Conservation (phyloP, 768 basidiomycete genomes). For the Leccinum boreale region DNA sequence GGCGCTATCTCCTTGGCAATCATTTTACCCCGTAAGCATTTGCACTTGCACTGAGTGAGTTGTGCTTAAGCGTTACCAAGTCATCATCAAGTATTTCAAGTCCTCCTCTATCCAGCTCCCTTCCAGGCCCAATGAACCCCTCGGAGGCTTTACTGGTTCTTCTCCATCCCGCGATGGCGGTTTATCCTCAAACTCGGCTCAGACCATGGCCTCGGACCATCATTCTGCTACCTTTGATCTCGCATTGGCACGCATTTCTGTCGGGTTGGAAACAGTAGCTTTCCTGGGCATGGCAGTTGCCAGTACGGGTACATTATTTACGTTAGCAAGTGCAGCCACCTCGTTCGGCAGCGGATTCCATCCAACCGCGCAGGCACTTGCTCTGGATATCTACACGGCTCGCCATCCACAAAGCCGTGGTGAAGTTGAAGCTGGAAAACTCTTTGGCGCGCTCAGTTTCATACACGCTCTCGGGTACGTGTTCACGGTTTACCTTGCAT, state of each 20-base stretch:
- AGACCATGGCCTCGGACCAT: constrained; percentile 1
- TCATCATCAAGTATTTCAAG: constrained; percentile 52
- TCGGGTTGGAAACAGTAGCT: constrained; percentile 51
- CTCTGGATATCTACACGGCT: constrained; percentile 61
- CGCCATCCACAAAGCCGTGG: constrained; percentile 40
- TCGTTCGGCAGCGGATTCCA: constrained; percentile 61
- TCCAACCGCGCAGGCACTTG: constrained; percentile 70
- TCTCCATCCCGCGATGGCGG: constrained; percentile 1
- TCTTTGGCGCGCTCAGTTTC: constrained; percentile 82
- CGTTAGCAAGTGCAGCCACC: constrained; percentile 43
- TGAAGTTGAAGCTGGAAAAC: constrained; percentile 65
- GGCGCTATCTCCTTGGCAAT: constrained; percentile 55
- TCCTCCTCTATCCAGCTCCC: constrained; percentile 30
- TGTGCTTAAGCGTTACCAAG: constrained; percentile 31
- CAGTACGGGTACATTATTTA: constrained; percentile 47
- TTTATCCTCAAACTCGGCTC: constrained; percentile 2
- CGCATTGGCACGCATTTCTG: constrained; percentile 57
- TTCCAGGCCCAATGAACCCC: constrained; percentile 17
- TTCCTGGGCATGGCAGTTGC: constrained; percentile 51
- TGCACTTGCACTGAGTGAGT: background rate
- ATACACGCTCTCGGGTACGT: constrained; percentile 62
- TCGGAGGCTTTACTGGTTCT: background rate
- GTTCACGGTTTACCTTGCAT: background rate
- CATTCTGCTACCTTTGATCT: constrained; percentile 64
- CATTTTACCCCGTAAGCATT: constrained; percentile 56